phyloP scores from a whole-genome alignment of 1,139 yeast genomes.

The Magnusiomyces ingens region DNA sequence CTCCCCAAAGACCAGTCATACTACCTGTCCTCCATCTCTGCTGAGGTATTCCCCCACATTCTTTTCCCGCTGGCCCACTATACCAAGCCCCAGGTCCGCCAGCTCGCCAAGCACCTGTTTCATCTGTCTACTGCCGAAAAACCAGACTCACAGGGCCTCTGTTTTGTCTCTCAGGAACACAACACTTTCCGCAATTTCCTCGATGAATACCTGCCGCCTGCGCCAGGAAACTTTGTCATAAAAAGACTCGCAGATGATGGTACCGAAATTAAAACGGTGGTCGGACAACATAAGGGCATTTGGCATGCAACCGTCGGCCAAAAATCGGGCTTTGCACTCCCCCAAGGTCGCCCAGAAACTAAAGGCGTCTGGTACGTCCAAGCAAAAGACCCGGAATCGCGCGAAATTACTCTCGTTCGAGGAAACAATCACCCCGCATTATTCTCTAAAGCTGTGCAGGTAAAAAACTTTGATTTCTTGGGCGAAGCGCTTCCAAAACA shows the following conservation, averaged over 20 bases:
- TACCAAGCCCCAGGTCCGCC: conserved; percentile 67
- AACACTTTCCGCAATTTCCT: conserved; percentile 70
- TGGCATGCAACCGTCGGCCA: conserved; percentile 97
- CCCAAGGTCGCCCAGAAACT: conserved; percentile 71
- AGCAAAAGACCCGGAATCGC: conserved; percentile 54
- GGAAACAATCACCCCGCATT: conserved; percentile 63
- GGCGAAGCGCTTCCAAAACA: conserved; percentile 24
- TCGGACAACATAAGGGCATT: conserved; percentile 78
- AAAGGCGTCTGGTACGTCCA: conserved; percentile 84
- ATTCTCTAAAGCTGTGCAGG: conserved; percentile 41
- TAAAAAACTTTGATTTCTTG: conserved; percentile 49
- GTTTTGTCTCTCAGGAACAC: conserved; percentile 66
- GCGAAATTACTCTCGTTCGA: conserved; percentile 70
- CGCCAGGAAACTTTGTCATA: conserved; percentile 72
- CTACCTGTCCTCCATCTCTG: conserved; percentile 65
- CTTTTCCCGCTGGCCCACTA: conserved; percentile 77
- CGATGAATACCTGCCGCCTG: conserved; percentile 61
- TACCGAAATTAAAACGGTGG: conserved; percentile 33
- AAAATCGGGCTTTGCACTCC: conserved; percentile 68
- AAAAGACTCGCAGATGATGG: conserved; percentile 25
- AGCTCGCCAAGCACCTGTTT: conserved; percentile 46
- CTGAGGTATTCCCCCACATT: conserved; percentile 41
- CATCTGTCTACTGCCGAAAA: conserved; percentile 61
- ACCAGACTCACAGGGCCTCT: conserved; percentile 91
- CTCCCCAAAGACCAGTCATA: conserved; percentile 81